Percentiles rank a stretch among this genome's conserved stretches.
phyloP scores from a whole-genome alignment of 345 rosid species.

The Euphorbia peplus region DNA sequence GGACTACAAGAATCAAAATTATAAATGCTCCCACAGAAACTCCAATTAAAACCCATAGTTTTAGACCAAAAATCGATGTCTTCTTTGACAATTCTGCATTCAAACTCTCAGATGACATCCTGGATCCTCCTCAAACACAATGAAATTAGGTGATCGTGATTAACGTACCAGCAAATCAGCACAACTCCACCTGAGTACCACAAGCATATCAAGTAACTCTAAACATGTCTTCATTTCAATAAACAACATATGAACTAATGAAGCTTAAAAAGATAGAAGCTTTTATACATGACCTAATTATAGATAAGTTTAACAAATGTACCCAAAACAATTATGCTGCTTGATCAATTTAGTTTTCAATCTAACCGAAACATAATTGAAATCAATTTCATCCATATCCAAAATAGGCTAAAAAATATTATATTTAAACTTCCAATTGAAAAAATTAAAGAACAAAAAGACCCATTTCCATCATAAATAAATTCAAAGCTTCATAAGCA shows the following conservation, averaged over 20 bases:
- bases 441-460: slow-evolving; percentile 19
- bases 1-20: slow-evolving; percentile 69
- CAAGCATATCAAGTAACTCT: slow-evolving; percentile 18
- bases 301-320: not conserved
- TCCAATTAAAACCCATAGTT: slow-evolving; percentile 87
- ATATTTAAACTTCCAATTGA: no score
- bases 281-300: not conserved
- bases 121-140: slow-evolving; percentile 23
- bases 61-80: slow-evolving; percentile 77
- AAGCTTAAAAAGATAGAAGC: slow-evolving; percentile 1
- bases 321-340: slow-evolving; percentile 5
- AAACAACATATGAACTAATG: slow-evolving; percentile 5
- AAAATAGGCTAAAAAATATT: no score
- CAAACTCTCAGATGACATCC: slow-evolving; percentile 66
- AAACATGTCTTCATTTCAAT: slow-evolving; percentile 2
- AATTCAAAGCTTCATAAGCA: slow-evolving; percentile 11
- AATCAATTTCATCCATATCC: slow-evolving; percentile 19
- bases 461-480: not conserved
- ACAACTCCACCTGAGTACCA: slow-evolving; percentile 32
- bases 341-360: slow-evolving; percentile 16
- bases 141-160: not conserved
- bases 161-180: slow-evolving; percentile 13
- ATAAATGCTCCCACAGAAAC: slow-evolving; percentile 70
- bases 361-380: slow-evolving; percentile 8
- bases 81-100: slow-evolving; percentile 72